phyloP scores from a whole-genome alignment of 1,139 yeast species.

The Saccharomyces hybrid region DNA sequence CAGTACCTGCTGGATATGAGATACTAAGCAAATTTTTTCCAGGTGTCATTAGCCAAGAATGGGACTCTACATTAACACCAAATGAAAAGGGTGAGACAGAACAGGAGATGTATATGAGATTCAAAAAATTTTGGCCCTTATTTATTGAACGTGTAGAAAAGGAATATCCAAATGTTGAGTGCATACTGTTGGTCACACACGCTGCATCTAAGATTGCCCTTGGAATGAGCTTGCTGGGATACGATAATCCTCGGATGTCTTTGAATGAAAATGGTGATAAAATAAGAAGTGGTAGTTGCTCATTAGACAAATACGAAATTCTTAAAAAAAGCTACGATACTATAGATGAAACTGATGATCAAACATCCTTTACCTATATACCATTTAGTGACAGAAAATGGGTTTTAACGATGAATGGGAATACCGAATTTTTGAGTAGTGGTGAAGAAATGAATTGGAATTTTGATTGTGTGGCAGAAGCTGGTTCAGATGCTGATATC shows the following conservation, averaged over 20 bases:
- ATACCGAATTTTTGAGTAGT: slow-evolving; percentile 50
- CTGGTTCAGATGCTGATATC: slow-evolving; percentile 67
- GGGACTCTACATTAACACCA: slow-evolving; percentile 47
- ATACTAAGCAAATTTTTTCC: slow-evolving; percentile 46
- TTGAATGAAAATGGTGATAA: slow-evolving; percentile 43
- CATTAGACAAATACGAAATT: slow-evolving; percentile 51
- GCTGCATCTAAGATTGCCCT: slow-evolving; percentile 80
- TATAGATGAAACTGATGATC: slow-evolving; percentile 20
- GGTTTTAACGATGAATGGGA: slow-evolving; percentile 57
- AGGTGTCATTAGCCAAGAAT: slow-evolving; percentile 38
- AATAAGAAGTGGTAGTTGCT: slow-evolving; percentile 48
- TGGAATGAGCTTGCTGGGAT: slow-evolving; percentile 58
- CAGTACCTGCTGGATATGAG: slow-evolving; percentile 51
- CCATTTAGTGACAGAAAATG: slow-evolving; percentile 35
- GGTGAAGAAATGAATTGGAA: slow-evolving; percentile 94
- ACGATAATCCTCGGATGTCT: slow-evolving; percentile 39
- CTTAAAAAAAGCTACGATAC: slow-evolving; percentile 33
- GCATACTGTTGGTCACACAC: slow-evolving; percentile 62
- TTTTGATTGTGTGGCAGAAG: slow-evolving; percentile 52
- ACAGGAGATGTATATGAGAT: slow-evolving; percentile 52
- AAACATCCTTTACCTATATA: background rate
- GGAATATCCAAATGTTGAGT: slow-evolving; percentile 47
- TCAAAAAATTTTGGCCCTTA: slow-evolving; percentile 41
- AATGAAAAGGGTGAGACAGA: slow-evolving; percentile 61
- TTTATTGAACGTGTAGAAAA: slow-evolving; percentile 48